phyloP scores from a whole-genome alignment of 345 rosid species.

The Aethionema arabicum region DNA sequence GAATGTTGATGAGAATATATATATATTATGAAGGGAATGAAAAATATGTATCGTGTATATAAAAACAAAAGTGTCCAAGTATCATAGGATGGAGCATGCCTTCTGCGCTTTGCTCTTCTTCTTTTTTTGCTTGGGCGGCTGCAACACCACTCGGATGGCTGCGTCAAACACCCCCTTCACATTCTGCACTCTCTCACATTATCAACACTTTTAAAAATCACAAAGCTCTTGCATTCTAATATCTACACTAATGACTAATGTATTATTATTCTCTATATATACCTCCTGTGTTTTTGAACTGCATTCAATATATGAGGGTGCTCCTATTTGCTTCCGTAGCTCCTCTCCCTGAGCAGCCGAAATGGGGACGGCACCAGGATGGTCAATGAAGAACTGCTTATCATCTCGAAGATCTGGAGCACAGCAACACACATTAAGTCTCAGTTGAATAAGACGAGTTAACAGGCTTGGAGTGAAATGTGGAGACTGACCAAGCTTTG shows the following conservation, averaged over 20 bases:
- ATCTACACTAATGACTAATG: neutral
- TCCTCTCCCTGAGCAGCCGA: slow-evolving; percentile 90
- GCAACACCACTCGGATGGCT: slow-evolving; percentile 91
- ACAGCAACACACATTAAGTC: slow-evolving; percentile 20
- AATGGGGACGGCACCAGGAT: slow-evolving; percentile 93
- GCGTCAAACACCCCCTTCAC: slow-evolving; percentile 92
- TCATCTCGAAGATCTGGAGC: slow-evolving; percentile 88
- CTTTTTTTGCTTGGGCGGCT: slow-evolving; percentile 87
- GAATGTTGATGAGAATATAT: slow-evolving; percentile 17
- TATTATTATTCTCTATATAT: slow-evolving; percentile 25
- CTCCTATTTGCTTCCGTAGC: slow-evolving; percentile 70
- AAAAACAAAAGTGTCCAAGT: slow-evolving; percentile 24
- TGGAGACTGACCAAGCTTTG: slow-evolving; percentile 73
- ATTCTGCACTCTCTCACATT: slow-evolving; percentile 46
- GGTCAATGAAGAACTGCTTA: slow-evolving; percentile 79
- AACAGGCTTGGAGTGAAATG: neutral
- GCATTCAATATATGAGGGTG: slow-evolving; percentile 89
- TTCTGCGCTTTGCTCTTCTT: slow-evolving; percentile 88
- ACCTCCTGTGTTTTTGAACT: slow-evolving; percentile 97
- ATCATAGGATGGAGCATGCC: slow-evolving; percentile 86
- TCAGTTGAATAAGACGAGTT: neutral
- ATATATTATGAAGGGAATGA: slow-evolving; percentile 30
- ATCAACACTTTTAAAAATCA: neutral
- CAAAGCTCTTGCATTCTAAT: neutral
- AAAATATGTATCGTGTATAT: neutral